Evolutionary conservation across 768 basidiomycete species (phyloP), one percentile per base, ranked within the genome.

Genomic region (Suillus brevipes): DNA sequence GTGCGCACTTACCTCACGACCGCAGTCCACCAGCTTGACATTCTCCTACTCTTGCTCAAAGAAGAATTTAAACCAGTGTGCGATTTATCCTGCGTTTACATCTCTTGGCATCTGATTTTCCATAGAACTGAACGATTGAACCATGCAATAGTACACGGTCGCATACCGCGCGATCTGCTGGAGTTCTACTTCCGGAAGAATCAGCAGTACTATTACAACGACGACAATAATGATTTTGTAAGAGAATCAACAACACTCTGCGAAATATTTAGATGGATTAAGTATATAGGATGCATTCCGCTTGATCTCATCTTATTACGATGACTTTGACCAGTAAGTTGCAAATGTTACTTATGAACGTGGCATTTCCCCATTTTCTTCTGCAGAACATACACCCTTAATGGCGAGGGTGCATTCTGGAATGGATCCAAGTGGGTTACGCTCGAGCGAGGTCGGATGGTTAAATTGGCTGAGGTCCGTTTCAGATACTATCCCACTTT

Each of bases 51-150:
- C 6, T 66, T 50, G 34, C 36, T 70, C 10, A 60, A 62, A 45
- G 70, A 70, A 64, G 36, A 70, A 42, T 70, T 65, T 52, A 50
- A 65, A 31, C 64, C 67, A 20, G 53, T 60, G 69, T 70, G 43
- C 43, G 69, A 63, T 49, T 53, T 23, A 16, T 43, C 3, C 18
- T 55, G 9, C 5, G 16, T 56, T 38, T 20, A 2, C 10, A 25
- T 40, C 18, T 25, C 25, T 20, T 18, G 57, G 38, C 40, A 18
- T 40, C 57, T 58, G 57, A 58, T 40, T 58, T 40, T 10, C 12
- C 4, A 3, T 40, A 58, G 57, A 58, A 3, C 57, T 20, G 37
- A 40, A 25, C 38, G 37, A 58, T 25, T 58, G 38, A 58, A 58
- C 12, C 23, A 58, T 28, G 60, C 55, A n/a, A 28, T 60, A 8